phyloP scores from a whole-genome alignment of 768 basidiomycete species.

The Termitomyces sp. region DNA sequence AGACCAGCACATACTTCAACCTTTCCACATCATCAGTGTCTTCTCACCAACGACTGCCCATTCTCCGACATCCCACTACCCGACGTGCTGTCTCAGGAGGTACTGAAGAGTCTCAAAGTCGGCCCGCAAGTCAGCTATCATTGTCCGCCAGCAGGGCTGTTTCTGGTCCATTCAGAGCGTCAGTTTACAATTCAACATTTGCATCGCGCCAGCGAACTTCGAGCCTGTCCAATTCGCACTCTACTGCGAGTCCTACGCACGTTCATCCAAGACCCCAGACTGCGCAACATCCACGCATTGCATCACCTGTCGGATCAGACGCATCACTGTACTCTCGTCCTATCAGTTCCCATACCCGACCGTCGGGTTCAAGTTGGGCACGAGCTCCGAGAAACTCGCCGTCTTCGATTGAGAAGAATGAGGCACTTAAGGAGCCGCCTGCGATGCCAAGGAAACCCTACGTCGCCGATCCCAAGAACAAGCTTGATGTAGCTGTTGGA shows the following conservation, averaged over 20 bases:
- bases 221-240: constrained; percentile 45
- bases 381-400: constrained; percentile 64
- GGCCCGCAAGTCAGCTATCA: constrained; percentile 57
- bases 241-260: constrained; percentile 25
- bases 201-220: constrained; percentile 80
- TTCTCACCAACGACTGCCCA: constrained; percentile 36
- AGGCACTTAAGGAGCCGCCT: constrained; percentile 42
- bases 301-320: constrained; percentile 63
- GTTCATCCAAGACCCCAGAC: constrained; percentile 39
- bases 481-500: constrained; percentile 89
- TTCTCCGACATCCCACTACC: constrained; percentile 38
- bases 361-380: constrained; percentile 48
- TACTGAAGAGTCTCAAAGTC: constrained; percentile 34
- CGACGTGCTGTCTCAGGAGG: constrained; percentile 45
- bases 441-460: constrained; percentile 57
- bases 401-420: constrained; percentile 30
- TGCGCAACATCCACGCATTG: constrained; percentile 28
- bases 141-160: constrained; percentile 55
- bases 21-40: constrained; percentile 34
- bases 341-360: constrained; percentile 29
- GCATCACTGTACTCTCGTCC: constrained; percentile 46
- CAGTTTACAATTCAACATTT: constrained; percentile 61
- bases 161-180: constrained; percentile 56
- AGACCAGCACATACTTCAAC: constrained; percentile 29
- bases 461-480: constrained; percentile 83